A percentile compares a stretch with the other conserved stretches of the same genome.
Evolutionary conservation across 345 rosid genomes (phyloP).

Genomic region (Aquilaria yunnanensis): DNA sequence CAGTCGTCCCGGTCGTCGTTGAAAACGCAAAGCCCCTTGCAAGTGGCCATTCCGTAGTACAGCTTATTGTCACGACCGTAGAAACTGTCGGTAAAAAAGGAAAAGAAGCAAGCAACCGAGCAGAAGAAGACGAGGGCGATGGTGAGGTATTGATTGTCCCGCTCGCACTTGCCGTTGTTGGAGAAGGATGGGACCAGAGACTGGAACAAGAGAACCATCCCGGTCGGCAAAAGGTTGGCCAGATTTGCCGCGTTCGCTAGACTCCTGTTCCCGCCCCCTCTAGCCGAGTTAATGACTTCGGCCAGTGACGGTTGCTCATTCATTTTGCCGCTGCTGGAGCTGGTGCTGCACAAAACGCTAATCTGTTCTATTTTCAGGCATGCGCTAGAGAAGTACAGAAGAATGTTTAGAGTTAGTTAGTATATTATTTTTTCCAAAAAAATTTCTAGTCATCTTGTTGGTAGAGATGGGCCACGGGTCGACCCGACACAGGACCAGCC

Average conservation of each 20-base stretch:
- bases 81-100: slow-evolving; percentile 46
- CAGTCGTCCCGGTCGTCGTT: slow-evolving; percentile 4
- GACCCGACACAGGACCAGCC: too few species aligned
- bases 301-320: too few species aligned
- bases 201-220: slow-evolving; percentile 37
- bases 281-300: too few species aligned
- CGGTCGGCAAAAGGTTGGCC: slow-evolving; percentile 40
- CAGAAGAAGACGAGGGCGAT: slow-evolving; percentile 1
- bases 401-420: too few species aligned
- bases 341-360: too few species aligned
- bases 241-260: slow-evolving; percentile 27
- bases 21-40: slow-evolving; percentile 17
- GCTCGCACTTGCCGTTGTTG: slow-evolving; percentile 25
- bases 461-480: too few species aligned
- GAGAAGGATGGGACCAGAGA: slow-evolving; percentile 34
- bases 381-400: too few species aligned
- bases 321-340: too few species aligned
- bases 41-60: slow-evolving; percentile 33
- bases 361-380: too few species aligned
- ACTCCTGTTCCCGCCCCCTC: too few species aligned
- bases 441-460: too few species aligned
- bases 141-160: slow-evolving; percentile 24
- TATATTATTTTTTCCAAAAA: too few species aligned
- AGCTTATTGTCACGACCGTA: slow-evolving; percentile 22
- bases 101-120: slow-evolving; percentile 24